These are phyloP conservation scores for Cercospora canescens DNA, from an alignment of 2,329 filamentous ascomycete genomes.

Conservation along the genomic window DNA sequence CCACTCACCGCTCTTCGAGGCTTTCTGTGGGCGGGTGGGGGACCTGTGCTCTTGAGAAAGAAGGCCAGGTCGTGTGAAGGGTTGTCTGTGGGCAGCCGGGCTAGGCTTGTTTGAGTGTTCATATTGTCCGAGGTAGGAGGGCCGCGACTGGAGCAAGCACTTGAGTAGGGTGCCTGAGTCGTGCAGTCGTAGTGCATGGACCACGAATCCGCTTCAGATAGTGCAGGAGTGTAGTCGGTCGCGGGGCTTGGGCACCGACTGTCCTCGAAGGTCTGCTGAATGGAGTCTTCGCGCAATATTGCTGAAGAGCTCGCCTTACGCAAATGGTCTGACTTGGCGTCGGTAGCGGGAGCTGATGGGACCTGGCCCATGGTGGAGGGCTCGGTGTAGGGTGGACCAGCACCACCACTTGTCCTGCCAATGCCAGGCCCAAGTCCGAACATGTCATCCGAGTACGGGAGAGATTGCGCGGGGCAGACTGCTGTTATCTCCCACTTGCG, in stretches of 20 bases:
- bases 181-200: constrained; percentile 33
- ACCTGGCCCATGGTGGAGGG: constrained; percentile 32
- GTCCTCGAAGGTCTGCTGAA: constrained; percentile 29
- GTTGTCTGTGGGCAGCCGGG: constrained; percentile 31
- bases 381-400: constrained; percentile 25
- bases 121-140: constrained; percentile 27
- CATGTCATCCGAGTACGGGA: constrained; percentile 26
- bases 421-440: constrained; percentile 21
- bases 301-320: constrained; percentile 28
- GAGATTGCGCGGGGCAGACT: constrained; percentile 30
- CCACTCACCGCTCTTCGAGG: constrained; percentile 29
- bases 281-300: constrained; percentile 31
- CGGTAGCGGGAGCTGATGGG: constrained; percentile 25
- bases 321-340: constrained; percentile 14
- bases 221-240: constrained; percentile 12
- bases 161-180: constrained; percentile 30
- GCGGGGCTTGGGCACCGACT: constrained; percentile 14
- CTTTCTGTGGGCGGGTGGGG: constrained; percentile 31
- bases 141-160: constrained; percentile 19
- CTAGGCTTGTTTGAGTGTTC: constrained; percentile 35
- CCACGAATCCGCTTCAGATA: constrained; percentile 27
- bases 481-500: constrained; percentile 33
- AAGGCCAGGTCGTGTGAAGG: constrained; percentile 38
- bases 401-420: constrained; percentile 26
- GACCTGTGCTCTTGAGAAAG: constrained; percentile 42